Conservation (phyloP, 345 rosid genomes). For the Trapa bicornis region DNA sequence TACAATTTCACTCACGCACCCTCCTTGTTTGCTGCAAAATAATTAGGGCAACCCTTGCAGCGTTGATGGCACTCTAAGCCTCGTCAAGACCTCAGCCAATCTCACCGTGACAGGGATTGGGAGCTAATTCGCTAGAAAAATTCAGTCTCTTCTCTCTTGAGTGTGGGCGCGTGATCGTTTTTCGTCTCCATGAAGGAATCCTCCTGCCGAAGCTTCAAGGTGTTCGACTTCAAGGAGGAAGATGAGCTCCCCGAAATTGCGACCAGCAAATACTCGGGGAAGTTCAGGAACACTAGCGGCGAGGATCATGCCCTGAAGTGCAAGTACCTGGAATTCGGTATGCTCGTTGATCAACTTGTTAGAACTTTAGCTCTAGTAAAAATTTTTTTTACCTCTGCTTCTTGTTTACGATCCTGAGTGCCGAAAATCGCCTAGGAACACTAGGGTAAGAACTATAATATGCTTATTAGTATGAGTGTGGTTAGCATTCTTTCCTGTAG, state of each 20-base stretch:
- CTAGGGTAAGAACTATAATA: not conserved
- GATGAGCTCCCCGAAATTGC: conserved; percentile 47
- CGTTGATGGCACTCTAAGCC: too few relatives aligned
- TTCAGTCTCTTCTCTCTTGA: too few relatives aligned
- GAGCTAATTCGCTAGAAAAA: too few relatives aligned
- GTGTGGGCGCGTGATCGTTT: too few relatives aligned
- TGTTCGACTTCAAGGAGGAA: conserved; percentile 62
- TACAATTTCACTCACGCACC: too few relatives aligned
- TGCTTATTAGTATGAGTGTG: not conserved
- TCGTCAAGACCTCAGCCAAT: too few relatives aligned
- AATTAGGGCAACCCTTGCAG: too few relatives aligned
- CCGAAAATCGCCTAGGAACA: not conserved
- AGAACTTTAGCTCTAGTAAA: not conserved
- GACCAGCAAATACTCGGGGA: conserved; percentile 29
- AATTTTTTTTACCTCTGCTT: too few relatives aligned
- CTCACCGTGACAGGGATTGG: too few relatives aligned
- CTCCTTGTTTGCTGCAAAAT: too few relatives aligned
- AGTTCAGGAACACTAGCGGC: conserved; percentile 50
- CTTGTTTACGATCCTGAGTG: not conserved
- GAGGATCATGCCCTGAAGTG: conserved; percentile 29
- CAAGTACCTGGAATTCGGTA: conserved; percentile 43
- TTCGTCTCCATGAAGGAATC: conserved; percentile 34
- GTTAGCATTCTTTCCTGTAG: not conserved
- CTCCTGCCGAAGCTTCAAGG: conserved; percentile 21
- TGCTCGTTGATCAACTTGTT: conserved; percentile 7